Evolutionary conservation across 2,329 filamentous ascomycete genomes (phyloP).

Genomic region (Mycocentrospora acerina): DNA sequence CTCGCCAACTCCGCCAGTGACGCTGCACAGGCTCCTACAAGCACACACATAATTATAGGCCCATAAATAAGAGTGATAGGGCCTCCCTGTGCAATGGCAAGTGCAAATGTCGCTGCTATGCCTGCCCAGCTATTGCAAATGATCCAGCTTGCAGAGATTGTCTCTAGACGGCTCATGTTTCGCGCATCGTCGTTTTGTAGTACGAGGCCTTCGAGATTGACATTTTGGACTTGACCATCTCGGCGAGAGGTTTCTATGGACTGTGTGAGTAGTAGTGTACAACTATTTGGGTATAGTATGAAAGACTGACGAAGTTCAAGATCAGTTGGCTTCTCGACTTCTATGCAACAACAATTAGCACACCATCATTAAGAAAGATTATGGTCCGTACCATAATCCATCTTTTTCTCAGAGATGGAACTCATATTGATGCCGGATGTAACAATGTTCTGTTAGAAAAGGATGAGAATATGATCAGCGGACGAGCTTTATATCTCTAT

Average conservation of each 20-base stretch:
- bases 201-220: slow-evolving; percentile 10
- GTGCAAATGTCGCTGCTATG: slow-evolving; percentile 14
- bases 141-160: slow-evolving; percentile 18
- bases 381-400: too few species aligned
- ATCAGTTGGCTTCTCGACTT: too few species aligned
- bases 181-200: slow-evolving; percentile 7
- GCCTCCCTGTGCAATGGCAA: slow-evolving; percentile 14
- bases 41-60: slow-evolving; percentile 14
- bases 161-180: slow-evolving; percentile 14
- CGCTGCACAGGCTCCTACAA: slow-evolving; percentile 12
- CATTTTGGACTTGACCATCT: slow-evolving; percentile 7
- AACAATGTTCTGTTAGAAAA: too few species aligned
- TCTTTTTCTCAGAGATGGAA: too few species aligned
- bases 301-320: too few species aligned
- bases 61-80: slow-evolving; percentile 15
- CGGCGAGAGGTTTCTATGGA: slow-evolving; percentile 2
- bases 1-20: slow-evolving; percentile 32
- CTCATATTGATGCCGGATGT: too few species aligned
- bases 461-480: too few species aligned
- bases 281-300: too few species aligned
- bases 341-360: too few species aligned
- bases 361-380: too few species aligned
- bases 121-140: slow-evolving; percentile 21
- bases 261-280: too few species aligned
- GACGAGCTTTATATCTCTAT: too few species aligned